A percentile compares a stretch with the other conserved stretches of the same genome.
Conservation (phyloP, 2,329 filamentous ascomycete species). For the Botrytis hyacinthi region DNA sequence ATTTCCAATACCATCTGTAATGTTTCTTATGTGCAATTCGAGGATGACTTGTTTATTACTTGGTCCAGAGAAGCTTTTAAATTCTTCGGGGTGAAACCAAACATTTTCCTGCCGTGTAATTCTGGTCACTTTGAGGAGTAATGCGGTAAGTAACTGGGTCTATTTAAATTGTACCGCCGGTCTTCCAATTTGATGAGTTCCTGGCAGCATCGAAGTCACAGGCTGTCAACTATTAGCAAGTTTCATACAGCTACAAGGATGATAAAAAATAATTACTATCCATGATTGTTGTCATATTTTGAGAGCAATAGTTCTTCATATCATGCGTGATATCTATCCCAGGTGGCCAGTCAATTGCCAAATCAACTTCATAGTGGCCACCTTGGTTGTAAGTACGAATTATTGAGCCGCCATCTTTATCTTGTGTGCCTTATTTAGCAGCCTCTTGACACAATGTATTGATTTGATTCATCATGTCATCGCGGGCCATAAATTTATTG, state of each 20-base stretch:
- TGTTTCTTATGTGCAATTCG: not conserved
- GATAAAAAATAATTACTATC: not conserved
- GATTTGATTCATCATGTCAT: not conserved
- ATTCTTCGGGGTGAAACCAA: not conserved
- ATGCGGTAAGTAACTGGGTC: not conserved
- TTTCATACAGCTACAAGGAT: rapidly evolving
- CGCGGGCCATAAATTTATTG: not conserved
- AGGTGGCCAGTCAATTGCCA: not conserved
- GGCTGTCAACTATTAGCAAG: not conserved
- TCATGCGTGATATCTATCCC: not conserved
- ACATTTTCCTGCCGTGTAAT: not conserved
- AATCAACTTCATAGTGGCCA: not conserved
- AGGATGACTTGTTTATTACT: not conserved
- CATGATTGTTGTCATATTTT: not conserved
- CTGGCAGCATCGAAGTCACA: not conserved
- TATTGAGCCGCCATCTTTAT: not conserved
- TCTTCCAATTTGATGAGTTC: not conserved
- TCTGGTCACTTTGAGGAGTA: not conserved
- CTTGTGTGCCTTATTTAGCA: not conserved
- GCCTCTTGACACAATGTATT: not conserved
- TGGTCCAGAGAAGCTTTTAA: not conserved
- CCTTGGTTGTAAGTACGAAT: not conserved
- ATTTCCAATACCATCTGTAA: not conserved
- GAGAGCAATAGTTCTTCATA: not conserved
- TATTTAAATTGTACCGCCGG: not conserved